These are phyloP conservation scores for Pyrenophora graminea DNA, from an alignment of 2,329 filamentous ascomycete species.

Conservation along the genomic window DNA sequence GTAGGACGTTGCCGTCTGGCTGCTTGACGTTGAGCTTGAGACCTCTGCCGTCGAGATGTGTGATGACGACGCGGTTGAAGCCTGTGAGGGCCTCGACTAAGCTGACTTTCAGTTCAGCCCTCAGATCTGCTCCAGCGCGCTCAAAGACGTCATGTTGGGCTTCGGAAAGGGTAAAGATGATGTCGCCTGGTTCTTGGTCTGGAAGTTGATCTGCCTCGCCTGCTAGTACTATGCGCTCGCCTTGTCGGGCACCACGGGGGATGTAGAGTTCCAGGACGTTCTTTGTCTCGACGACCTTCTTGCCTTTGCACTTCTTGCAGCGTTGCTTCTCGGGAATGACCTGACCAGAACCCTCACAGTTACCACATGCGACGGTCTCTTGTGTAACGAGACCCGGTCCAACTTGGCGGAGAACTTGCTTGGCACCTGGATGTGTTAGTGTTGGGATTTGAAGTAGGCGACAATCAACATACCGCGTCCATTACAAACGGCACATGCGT, in stretches of 20 bases:
- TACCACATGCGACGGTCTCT: conserved; percentile 76
- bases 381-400: conserved; percentile 85
- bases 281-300: conserved; percentile 80
- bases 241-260: conserved; percentile 75
- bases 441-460: not conserved
- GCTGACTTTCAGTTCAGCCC: conserved; percentile 78
- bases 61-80: conserved; percentile 87
- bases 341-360: conserved; percentile 82
- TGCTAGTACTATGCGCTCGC: conserved; percentile 86
- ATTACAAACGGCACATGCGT: conserved; percentile 81
- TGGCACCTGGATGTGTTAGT: conserved; percentile 58
- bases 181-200: conserved; percentile 86
- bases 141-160: conserved; percentile 80
- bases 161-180: conserved; percentile 86
- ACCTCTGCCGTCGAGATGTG: conserved; percentile 90
- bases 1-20: conserved; percentile 72
- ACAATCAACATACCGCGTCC: conserved; percentile 63
- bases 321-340: conserved; percentile 95
- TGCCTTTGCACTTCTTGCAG: conserved; percentile 98
- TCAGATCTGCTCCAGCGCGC: conserved; percentile 81
- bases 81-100: conserved; percentile 84
- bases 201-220: conserved; percentile 94
- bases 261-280: conserved; percentile 98
- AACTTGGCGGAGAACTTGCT: conserved; percentile 77
- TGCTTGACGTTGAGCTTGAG: conserved; percentile 79